Percentiles rank a stretch among this genome's conserved stretches.
Conservation (phyloP, 2,329 filamentous ascomycete species). For the Truncatella angustata region DNA sequence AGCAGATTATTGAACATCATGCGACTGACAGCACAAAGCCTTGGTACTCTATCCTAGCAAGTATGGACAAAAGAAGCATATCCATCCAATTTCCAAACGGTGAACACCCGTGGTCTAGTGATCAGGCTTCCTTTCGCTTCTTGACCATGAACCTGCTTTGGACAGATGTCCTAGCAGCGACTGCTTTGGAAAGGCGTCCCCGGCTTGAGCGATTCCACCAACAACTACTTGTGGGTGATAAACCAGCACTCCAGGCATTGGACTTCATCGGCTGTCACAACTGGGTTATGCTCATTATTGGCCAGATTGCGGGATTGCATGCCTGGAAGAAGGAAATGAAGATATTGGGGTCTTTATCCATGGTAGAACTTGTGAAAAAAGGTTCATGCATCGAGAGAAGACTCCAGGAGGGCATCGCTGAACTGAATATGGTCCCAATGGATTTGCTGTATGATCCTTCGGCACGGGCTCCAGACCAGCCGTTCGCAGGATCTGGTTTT, state of each 20-base stretch:
- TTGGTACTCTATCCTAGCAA: conserved; percentile 35
- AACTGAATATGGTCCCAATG: conserved; percentile 8
- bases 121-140: conserved; percentile 46
- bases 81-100: conserved; percentile 16
- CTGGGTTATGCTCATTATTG: conserved; percentile 54
- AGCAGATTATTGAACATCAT: conserved; percentile 38
- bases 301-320: conserved; percentile 51
- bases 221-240: conserved; percentile 32
- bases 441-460: conserved; percentile 13
- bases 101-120: conserved; percentile 39
- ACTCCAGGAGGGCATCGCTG: conserved; percentile 13
- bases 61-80: conserved; percentile 15
- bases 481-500: conserved; percentile 15
- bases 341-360: conserved; percentile 40
- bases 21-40: conserved; percentile 8
- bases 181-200: conserved; percentile 41
- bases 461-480: conserved; percentile 13
- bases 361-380: conserved; percentile 23
- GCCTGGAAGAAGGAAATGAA: conserved; percentile 53
- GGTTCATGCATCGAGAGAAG: conserved; percentile 16
- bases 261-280: conserved; percentile 56
- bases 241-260: conserved; percentile 41
- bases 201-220: conserved; percentile 40
- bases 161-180: conserved; percentile 49
- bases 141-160: conserved; percentile 45